A percentile compares a stretch with the other conserved stretches of the same genome.
phyloP scores from a whole-genome alignment of 768 basidiomycete species.

The Tephrocybe rancida region DNA sequence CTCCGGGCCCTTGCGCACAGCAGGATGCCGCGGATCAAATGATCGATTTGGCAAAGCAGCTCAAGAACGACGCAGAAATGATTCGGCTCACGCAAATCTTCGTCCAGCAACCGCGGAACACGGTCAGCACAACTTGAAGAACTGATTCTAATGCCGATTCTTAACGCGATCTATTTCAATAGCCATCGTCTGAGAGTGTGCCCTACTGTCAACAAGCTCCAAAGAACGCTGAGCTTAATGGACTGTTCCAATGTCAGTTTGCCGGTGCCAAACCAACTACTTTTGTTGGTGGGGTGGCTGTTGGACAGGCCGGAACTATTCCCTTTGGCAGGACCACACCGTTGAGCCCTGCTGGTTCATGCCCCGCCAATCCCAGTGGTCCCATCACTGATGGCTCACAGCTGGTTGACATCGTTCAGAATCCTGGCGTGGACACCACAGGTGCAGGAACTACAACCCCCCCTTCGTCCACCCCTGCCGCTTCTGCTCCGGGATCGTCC shows the following conservation, averaged over 20 bases:
- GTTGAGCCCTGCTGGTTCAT: slow-evolving; percentile 49
- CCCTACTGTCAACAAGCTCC: slow-evolving; percentile 59
- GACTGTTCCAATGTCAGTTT: slow-evolving; percentile 63
- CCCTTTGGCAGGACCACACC: slow-evolving; percentile 47
- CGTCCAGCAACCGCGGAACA: slow-evolving; percentile 59
- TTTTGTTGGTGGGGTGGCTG: slow-evolving; percentile 45
- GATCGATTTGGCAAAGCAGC: slow-evolving; percentile 46
- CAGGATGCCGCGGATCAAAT: slow-evolving; percentile 57
- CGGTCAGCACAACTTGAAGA: slow-evolving; percentile 31
- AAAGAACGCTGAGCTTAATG: slow-evolving; percentile 51
- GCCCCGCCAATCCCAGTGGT: slow-evolving; percentile 48
- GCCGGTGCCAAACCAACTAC: slow-evolving; percentile 42
- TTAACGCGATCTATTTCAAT: not conserved
- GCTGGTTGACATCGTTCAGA: slow-evolving; percentile 33
- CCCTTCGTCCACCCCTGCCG: not conserved
- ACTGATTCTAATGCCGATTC: not conserved
- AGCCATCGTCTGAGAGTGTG: slow-evolving; percentile 46
- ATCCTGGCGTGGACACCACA: slow-evolving; percentile 31
- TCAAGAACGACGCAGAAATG: slow-evolving; percentile 48
- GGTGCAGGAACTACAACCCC: slow-evolving; percentile 5
- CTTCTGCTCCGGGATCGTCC: slow-evolving; percentile 13
- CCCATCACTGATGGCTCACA: slow-evolving; percentile 53
- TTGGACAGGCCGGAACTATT: slow-evolving; percentile 52
- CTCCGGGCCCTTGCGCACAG: slow-evolving; percentile 53
- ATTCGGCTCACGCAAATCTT: slow-evolving; percentile 56